Conservation (phyloP, 495 filamentous ascomycete species). For the Talaromyces stipitatus region DNA sequence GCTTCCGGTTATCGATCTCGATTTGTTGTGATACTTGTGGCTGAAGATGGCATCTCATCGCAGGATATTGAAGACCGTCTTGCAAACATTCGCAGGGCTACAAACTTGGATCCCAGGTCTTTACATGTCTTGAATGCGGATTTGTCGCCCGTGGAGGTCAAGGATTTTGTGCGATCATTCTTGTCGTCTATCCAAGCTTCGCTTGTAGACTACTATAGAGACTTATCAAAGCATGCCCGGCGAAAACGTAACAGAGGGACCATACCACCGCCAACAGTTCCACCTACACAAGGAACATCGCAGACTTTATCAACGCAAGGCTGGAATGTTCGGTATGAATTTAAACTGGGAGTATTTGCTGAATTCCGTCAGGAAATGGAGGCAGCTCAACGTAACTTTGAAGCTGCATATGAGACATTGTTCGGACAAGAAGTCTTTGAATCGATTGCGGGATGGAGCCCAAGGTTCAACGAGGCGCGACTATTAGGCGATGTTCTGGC, state of each 20-base stretch:
- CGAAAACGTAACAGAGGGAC: constrained; percentile 71
- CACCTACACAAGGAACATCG: constrained; percentile 73
- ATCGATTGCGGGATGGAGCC: constrained; percentile 77
- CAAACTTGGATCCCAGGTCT: constrained; percentile 69
- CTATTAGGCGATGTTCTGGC: constrained; percentile 72
- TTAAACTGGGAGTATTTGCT: constrained; percentile 82
- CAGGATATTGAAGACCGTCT: constrained; percentile 70
- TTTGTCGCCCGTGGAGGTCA: constrained; percentile 50
- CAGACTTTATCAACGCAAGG: constrained; percentile 74
- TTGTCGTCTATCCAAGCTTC: constrained; percentile 52
- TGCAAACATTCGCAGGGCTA: constrained; percentile 63
- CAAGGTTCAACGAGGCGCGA: constrained; percentile 78
- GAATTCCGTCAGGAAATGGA: constrained; percentile 91
- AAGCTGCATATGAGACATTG: constrained; percentile 74
- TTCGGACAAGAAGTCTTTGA: constrained; percentile 78
- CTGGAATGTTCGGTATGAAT: constrained; percentile 89
- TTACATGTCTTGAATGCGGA: constrained; percentile 70
- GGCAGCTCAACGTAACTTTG: constrained; percentile 70
- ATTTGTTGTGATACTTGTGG: constrained; percentile 69
- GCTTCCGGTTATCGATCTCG: constrained; percentile 65
- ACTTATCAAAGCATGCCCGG: constrained; percentile 78
- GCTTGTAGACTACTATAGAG: constrained; percentile 78
- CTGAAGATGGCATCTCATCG: constrained; percentile 52
- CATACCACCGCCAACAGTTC: constrained; percentile 74
- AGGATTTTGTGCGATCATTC: constrained; percentile 57